Evolutionary conservation across 1,284 basidiomycete species (phyloP).

Genomic region (Porodaedalea pini): DNA sequence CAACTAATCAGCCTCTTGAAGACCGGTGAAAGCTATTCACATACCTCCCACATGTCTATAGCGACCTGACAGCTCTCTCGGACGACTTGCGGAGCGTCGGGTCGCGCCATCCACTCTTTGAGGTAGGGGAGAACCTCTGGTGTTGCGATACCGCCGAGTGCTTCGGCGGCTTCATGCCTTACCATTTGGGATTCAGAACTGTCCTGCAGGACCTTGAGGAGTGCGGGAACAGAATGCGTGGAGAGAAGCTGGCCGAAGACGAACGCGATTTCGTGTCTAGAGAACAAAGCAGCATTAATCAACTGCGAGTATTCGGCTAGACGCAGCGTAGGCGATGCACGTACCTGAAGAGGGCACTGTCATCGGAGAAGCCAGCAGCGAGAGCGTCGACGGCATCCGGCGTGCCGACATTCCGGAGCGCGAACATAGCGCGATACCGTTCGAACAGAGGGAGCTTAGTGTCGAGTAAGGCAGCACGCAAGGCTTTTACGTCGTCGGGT

Average conservation of each 20-base stretch:
- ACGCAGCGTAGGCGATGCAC: conserved; percentile 27
- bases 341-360: conserved; percentile 88
- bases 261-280: conserved; percentile 94
- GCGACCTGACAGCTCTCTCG: conserved; percentile 96
- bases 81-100: conserved; percentile 85
- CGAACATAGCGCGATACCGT: conserved; percentile 98
- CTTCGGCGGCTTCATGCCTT: conserved; percentile 97
- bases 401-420: conserved; percentile 86
- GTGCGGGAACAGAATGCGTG: conserved; percentile 81
- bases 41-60: conserved; percentile 94
- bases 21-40: conserved; percentile 25
- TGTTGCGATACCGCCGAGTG: conserved; percentile 92
- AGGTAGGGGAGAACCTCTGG: conserved; percentile 87
- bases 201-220: conserved; percentile 77
- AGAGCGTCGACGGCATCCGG: conserved; percentile 84
- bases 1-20: neutral
- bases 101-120: conserved; percentile 78
- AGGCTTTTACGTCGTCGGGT: conserved; percentile 47
- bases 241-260: conserved; percentile 96
- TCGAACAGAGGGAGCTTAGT: conserved; percentile 78
- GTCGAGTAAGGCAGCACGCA: conserved; percentile 70
- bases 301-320: too few species aligned
- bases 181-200: conserved; percentile 91
- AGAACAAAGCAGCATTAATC: neutral
- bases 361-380: conserved; percentile 83